A percentile compares a stretch with the other conserved stretches of the same genome.
Conservation (phyloP, 345 rosid species). For the Abelmoschus esculentus region DNA sequence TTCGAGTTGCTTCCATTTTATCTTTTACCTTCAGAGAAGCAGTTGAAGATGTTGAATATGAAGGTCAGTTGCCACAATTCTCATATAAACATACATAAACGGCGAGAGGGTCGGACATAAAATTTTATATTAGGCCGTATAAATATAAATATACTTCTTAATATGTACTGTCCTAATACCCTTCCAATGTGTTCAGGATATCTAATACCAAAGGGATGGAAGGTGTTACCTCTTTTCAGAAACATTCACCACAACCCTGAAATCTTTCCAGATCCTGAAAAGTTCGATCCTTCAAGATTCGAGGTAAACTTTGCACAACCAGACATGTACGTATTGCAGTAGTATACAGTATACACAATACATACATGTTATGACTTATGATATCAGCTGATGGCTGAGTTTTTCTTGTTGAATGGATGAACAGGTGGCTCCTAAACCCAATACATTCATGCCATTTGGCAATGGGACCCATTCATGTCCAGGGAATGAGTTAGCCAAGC, state of each 20-base stretch:
- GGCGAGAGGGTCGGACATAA: too few relatives aligned
- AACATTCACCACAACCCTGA: slow-evolving; percentile 81
- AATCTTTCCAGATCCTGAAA: slow-evolving; percentile 48
- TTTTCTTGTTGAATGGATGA: neutral
- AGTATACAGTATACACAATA: too few relatives aligned
- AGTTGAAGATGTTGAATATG: slow-evolving; percentile 75
- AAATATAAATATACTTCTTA: too few relatives aligned
- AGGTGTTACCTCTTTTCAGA: slow-evolving; percentile 77
- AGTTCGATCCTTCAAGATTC: slow-evolving; percentile 81
- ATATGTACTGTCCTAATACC: too few relatives aligned
- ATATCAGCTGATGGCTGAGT: neutral
- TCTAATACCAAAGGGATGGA: slow-evolving; percentile 93
- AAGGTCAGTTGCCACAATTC: slow-evolving; percentile 34
- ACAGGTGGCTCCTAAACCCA: slow-evolving; percentile 74
- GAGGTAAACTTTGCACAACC: slow-evolving; percentile 36
- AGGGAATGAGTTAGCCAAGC: slow-evolving; percentile 77
- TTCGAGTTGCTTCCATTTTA: slow-evolving; percentile 71
- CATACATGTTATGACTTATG: too few relatives aligned
- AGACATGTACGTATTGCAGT: neutral
- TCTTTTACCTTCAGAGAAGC: slow-evolving; percentile 93
- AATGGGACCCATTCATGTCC: slow-evolving; percentile 40
- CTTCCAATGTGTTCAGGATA: slow-evolving; percentile 34
- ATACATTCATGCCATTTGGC: slow-evolving; percentile 72
- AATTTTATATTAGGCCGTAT: too few relatives aligned
- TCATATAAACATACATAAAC: too few relatives aligned